Conservation (phyloP, 495 filamentous ascomycete species). For the Wilcoxina mikolae region DNA sequence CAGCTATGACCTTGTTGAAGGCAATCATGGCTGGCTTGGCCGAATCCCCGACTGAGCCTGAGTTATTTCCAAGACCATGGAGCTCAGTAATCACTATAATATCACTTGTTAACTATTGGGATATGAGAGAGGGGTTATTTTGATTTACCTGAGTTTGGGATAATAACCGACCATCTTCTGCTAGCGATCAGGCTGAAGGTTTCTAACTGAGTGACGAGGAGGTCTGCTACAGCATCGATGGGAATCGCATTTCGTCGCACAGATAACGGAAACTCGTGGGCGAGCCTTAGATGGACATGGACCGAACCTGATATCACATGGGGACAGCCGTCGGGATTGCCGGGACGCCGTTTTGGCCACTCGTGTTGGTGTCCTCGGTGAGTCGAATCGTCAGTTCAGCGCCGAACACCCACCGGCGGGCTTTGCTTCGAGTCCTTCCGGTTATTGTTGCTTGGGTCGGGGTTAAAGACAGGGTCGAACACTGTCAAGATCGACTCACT, state of each 20-base stretch:
- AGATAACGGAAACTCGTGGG: too few species aligned
- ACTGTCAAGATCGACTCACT: slow-evolving; percentile 47
- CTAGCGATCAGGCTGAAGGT: slow-evolving; percentile 21
- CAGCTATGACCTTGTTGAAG: slow-evolving; percentile 20
- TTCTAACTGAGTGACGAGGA: slow-evolving; percentile 21
- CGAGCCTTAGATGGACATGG: too few species aligned
- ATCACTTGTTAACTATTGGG: too few species aligned
- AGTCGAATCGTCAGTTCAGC: too few species aligned
- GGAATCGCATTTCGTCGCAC: too few species aligned
- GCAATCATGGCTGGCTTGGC: slow-evolving; percentile 21
- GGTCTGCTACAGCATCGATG: too few species aligned
- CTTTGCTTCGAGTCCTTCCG: too few species aligned
- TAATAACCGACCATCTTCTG: slow-evolving; percentile 19
- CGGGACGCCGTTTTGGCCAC: too few species aligned
- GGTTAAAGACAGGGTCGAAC: slow-evolving; percentile 42
- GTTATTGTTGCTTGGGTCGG: too few species aligned
- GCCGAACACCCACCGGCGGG: slow-evolving; percentile 23
- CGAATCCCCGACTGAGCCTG: slow-evolving; percentile 15
- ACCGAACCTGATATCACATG: too few species aligned
- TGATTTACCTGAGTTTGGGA: slow-evolving; percentile 28
- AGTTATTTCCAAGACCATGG: slow-evolving; percentile 19
- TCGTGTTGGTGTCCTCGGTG: slow-evolving; percentile 30
- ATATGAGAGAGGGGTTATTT: too few species aligned
- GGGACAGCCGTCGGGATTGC: too few species aligned
- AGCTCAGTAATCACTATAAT: slow-evolving; percentile 26